A percentile compares a stretch with the other conserved stretches of the same genome.
Evolutionary conservation across 768 basidiomycete species (phyloP).

Genomic region (Trametes villosa): DNA sequence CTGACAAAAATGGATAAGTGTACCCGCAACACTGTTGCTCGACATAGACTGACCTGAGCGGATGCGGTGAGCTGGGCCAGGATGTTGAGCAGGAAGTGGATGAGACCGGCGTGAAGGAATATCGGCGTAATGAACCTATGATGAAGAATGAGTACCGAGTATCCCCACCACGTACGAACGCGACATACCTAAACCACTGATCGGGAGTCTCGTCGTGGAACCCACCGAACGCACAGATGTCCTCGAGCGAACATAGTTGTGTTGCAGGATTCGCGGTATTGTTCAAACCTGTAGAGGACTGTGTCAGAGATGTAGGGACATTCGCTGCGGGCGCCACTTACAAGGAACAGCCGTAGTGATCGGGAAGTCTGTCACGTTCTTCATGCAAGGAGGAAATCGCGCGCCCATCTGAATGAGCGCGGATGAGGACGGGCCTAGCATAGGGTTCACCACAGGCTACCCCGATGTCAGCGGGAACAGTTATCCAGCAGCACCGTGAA

Average conservation of each 20-base stretch:
- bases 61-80: slow-evolving; percentile 81
- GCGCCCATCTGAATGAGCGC: slow-evolving; percentile 89
- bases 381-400: slow-evolving; percentile 94
- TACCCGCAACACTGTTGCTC: slow-evolving; percentile 14
- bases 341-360: slow-evolving; percentile 61
- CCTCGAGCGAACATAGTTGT: slow-evolving; percentile 71
- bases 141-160: background rate
- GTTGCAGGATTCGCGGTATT: slow-evolving; percentile 82
- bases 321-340: slow-evolving; percentile 38
- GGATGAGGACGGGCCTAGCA: slow-evolving; percentile 88
- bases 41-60: slow-evolving; percentile 57
- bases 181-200: slow-evolving; percentile 58
- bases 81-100: slow-evolving; percentile 93
- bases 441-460: slow-evolving; percentile 82
- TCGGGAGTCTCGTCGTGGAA: slow-evolving; percentile 50
- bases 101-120: slow-evolving; percentile 93
- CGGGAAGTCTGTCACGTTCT: slow-evolving; percentile 60
- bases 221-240: slow-evolving; percentile 90
- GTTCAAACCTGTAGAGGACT: slow-evolving; percentile 61
- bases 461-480: background rate
- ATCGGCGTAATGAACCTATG: slow-evolving; percentile 76
- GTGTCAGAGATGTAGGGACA: slow-evolving; percentile 13
- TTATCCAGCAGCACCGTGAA: background rate
- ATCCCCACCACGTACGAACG: no score
- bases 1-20: slow-evolving; percentile 38